These are phyloP conservation scores for Phytophthora hybrid DNA, from an alignment of 352 stramenopile genomes.

Conservation along the genomic window DNA sequence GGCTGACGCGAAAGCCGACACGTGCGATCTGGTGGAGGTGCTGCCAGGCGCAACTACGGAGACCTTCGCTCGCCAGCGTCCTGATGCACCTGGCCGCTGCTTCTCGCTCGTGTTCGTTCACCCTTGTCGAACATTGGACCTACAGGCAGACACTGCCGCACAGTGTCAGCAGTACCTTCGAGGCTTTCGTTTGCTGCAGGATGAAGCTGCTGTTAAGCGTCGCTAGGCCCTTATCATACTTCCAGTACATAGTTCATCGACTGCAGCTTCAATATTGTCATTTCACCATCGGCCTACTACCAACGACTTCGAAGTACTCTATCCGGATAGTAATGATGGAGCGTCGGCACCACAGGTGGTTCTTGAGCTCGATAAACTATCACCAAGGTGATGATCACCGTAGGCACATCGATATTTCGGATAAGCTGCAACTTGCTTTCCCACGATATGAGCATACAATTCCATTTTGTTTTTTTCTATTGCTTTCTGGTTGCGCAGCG, in stretches of 20 bases:
- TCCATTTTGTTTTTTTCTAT: constrained; percentile 20
- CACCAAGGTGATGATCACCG: too few relatives aligned
- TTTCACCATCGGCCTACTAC: too few relatives aligned
- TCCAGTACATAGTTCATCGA: background rate
- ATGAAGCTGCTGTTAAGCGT: constrained; percentile 53
- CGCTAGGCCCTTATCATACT: constrained; percentile 15
- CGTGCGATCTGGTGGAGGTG: constrained; percentile 60
- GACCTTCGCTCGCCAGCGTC: constrained; percentile 49
- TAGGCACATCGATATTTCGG: too few relatives aligned
- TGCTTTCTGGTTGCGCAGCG: constrained; percentile 16
- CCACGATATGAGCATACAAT: too few relatives aligned
- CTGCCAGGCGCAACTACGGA: constrained; percentile 58
- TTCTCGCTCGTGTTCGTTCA: constrained; percentile 79
- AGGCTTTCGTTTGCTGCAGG: constrained; percentile 66
- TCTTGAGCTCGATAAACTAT: too few relatives aligned
- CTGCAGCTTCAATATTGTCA: too few relatives aligned
- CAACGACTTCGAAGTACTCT: background rate
- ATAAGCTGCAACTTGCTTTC: too few relatives aligned
- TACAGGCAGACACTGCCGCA: constrained; percentile 65
- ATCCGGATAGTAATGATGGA: too few relatives aligned
- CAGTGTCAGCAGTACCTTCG: constrained; percentile 56
- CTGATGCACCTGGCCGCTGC: constrained; percentile 49
- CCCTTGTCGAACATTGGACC: constrained; percentile 73
- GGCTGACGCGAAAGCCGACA: constrained; percentile 59
- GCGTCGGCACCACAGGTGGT: too few relatives aligned